These are phyloP conservation scores for Phytophthora parvispora DNA, from an alignment of 352 stramenopile species.

Conservation along the genomic window DNA sequence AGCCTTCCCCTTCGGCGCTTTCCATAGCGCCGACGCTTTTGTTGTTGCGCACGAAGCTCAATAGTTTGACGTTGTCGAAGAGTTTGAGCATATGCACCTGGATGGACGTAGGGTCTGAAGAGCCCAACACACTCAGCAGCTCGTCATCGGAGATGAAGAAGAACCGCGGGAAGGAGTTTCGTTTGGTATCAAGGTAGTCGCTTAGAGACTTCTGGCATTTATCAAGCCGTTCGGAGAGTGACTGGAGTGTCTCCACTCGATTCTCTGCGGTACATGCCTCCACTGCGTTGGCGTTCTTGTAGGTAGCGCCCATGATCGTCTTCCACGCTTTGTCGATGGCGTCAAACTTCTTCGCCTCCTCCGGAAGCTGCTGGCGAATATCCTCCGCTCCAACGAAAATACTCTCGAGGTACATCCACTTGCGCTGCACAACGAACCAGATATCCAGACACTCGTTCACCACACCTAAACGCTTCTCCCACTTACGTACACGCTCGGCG, in stretches of 20 bases:
- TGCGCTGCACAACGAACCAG: slow-evolving; percentile 95
- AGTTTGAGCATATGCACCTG: slow-evolving; percentile 97
- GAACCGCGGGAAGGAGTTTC: slow-evolving; percentile 94
- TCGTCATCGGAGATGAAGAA: slow-evolving; percentile 97
- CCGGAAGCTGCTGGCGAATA: slow-evolving; percentile 94
- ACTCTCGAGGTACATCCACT: slow-evolving; percentile 97
- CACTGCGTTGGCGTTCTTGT: slow-evolving; percentile 94
- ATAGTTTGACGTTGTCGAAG: slow-evolving; percentile 96
- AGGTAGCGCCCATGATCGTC: slow-evolving; percentile 92
- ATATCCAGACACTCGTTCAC: slow-evolving; percentile 94
- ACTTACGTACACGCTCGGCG: slow-evolving; percentile 90
- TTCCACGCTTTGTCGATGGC: slow-evolving; percentile 95
- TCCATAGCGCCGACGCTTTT: slow-evolving; percentile 93
- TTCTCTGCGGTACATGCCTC: slow-evolving; percentile 92
- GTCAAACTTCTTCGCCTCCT: slow-evolving; percentile 96
- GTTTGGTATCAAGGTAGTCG: slow-evolving; percentile 93
- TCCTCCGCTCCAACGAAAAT: slow-evolving; percentile 96
- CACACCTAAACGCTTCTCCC: slow-evolving; percentile 92
- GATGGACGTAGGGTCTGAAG: slow-evolving; percentile 93
- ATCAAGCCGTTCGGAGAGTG: slow-evolving; percentile 90
- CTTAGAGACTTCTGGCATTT: slow-evolving; percentile 93
- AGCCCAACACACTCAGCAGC: slow-evolving; percentile 92
- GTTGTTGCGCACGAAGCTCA: slow-evolving; percentile 92
- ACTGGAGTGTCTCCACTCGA: slow-evolving; percentile 90
- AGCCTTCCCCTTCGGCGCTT: slow-evolving; percentile 93